These are phyloP conservation scores for Hypoxylon rickii DNA, from an alignment of 495 filamentous ascomycete genomes.

Conservation along the genomic window DNA sequence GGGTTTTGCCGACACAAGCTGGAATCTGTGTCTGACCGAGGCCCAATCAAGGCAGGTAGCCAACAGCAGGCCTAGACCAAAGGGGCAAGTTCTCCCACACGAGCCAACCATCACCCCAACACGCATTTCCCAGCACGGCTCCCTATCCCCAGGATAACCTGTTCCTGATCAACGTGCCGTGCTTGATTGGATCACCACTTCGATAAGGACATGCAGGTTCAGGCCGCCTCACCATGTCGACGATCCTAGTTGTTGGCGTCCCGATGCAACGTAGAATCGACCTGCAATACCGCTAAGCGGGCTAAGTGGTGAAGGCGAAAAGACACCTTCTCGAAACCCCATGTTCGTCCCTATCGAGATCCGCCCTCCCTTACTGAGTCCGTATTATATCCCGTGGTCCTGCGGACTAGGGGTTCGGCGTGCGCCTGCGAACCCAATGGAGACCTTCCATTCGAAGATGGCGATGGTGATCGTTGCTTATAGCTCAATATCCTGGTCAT, in stretches of 20 bases:
- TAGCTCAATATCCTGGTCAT: neutral
- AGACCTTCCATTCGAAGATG: conserved; percentile 4
- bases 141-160: conserved; percentile 19
- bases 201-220: conserved; percentile 25
- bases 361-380: conserved; percentile 1
- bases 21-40: conserved; percentile 21
- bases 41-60: conserved; percentile 32
- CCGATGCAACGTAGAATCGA: conserved; percentile 14
- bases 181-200: conserved; percentile 29
- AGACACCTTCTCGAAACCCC: conserved; percentile 30
- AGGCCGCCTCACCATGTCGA: conserved; percentile 9
- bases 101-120: conserved; percentile 24
- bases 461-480: neutral
- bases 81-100: conserved; percentile 16
- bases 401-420: conserved; percentile 7
- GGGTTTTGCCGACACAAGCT: conserved; percentile 1
- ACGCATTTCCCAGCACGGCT: neutral
- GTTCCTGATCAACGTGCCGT: conserved; percentile 25
- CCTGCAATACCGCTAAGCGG: conserved; percentile 12
- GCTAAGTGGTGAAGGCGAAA: neutral
- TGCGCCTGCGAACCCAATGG: conserved; percentile 6
- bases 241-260: conserved; percentile 2
- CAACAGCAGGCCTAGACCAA: conserved; percentile 15
- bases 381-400: conserved; percentile 7
- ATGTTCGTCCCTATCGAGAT: conserved; percentile 10